Conservation (phyloP, 495 filamentous ascomycete genomes). For the Ascodesmis nigricans region DNA sequence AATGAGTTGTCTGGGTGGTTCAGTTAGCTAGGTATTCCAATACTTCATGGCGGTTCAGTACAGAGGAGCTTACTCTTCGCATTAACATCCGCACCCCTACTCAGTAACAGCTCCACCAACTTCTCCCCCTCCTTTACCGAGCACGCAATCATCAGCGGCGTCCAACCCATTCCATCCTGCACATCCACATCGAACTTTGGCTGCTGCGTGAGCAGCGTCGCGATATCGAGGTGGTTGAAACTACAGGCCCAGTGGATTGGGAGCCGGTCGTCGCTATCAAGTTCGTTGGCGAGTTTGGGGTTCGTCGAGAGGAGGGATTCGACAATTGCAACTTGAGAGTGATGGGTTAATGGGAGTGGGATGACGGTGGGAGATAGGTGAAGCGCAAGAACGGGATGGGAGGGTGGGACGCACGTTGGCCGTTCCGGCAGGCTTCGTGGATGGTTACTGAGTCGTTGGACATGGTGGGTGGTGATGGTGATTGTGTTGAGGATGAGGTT, state of each 20-base stretch:
- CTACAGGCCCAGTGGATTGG: conserved; percentile 91
- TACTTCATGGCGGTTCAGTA: no score
- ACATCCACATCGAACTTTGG: conserved; percentile 70
- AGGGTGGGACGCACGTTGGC: conserved; percentile 39
- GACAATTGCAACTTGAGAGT: conserved; percentile 15
- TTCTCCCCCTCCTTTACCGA: conserved; percentile 49
- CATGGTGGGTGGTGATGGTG: no score
- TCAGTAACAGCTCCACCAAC: conserved; percentile 50
- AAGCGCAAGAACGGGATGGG: background rate
- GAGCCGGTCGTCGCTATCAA: conserved; percentile 75
- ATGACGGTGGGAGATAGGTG: conserved; percentile 3
- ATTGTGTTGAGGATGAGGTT: no score
- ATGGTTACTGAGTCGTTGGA: no score
- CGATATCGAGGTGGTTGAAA: conserved; percentile 55
- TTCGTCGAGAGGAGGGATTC: conserved; percentile 36
- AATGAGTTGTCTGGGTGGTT: no score
- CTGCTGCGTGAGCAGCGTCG: conserved; percentile 41
- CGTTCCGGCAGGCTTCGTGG: conserved; percentile 75
- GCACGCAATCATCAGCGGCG: conserved; percentile 78
- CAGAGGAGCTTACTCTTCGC: conserved; percentile 35
- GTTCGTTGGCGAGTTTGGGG: conserved; percentile 46
- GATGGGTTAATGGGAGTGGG: conserved; percentile 8
- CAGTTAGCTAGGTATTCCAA: background rate
- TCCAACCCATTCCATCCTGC: conserved; percentile 80
- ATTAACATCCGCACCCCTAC: conserved; percentile 65